A percentile compares a stretch with the other conserved stretches of the same genome.
These are phyloP conservation scores for Ilex asprella DNA, from an alignment of 257 asterid species.

Conservation along the genomic window DNA sequence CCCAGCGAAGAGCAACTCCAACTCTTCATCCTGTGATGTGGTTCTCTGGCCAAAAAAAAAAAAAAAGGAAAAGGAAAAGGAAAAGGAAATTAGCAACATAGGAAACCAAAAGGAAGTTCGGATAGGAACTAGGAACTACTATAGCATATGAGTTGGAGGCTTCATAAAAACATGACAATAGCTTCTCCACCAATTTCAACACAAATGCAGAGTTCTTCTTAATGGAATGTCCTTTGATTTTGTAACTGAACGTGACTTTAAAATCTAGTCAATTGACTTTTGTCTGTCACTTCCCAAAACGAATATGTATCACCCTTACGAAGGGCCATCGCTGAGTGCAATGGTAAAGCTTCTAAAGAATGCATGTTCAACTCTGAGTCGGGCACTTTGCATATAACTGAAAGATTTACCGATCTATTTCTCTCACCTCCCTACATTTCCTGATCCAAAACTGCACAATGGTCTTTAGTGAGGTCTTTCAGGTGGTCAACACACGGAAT, in stretches of 20 bases:
- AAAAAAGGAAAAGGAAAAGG: neutral
- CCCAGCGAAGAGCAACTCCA: conserved; percentile 81
- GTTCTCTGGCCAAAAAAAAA: conserved; percentile 50
- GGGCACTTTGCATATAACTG: neutral
- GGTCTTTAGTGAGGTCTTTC: too few species aligned
- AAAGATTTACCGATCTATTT: too few species aligned
- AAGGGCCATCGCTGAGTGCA: neutral
- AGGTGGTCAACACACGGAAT: too few species aligned
- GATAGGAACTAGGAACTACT: too few species aligned
- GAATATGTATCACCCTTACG: too few species aligned
- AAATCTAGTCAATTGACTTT: neutral
- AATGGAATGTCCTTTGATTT: neutral
- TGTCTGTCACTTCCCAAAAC: neutral
- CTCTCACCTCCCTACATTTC: too few species aligned
- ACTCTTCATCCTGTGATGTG: conserved; percentile 64
- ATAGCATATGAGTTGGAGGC: too few species aligned
- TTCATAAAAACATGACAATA: too few species aligned
- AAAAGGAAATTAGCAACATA: neutral
- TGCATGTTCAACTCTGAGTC: neutral
- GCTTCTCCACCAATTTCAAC: neutral
- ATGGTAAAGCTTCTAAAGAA: neutral
- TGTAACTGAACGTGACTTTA: neutral
- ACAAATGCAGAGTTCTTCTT: neutral
- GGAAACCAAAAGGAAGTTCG: neutral
- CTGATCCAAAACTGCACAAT: too few species aligned